phyloP scores from a whole-genome alignment of 2,329 filamentous ascomycete species.

The Coniochaeta ligniaria region DNA sequence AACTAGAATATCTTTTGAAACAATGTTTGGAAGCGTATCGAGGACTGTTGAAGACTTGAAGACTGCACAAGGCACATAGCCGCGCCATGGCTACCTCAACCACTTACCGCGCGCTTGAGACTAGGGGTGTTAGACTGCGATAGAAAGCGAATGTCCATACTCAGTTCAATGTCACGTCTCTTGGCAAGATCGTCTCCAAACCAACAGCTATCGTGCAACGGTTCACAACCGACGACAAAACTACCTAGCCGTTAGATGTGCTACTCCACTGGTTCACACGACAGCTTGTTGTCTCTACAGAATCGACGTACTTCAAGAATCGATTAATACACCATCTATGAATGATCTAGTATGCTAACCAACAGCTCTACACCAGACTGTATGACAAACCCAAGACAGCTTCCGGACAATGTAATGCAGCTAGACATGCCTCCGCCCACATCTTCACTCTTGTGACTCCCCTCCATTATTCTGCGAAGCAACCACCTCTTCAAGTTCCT shows the following conservation, averaged over 20 bases:
- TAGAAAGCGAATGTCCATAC: background rate
- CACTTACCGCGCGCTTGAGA: background rate
- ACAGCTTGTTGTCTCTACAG: no score
- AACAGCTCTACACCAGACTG: background rate
- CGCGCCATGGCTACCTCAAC: background rate
- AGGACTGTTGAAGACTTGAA: background rate
- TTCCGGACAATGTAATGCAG: background rate
- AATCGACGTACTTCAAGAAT: no score
- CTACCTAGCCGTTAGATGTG: background rate
- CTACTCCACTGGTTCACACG: no score
- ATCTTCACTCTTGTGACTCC: background rate
- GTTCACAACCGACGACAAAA: background rate
- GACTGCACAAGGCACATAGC: background rate
- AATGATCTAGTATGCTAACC: background rate
- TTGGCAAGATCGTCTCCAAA: background rate
- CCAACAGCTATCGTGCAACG: background rate
- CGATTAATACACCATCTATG: background rate
- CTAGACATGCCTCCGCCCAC: background rate
- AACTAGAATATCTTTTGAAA: background rate
- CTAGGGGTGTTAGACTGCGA: background rate
- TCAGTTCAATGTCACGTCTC: background rate
- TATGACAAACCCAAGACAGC: background rate
- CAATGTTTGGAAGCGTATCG: background rate
- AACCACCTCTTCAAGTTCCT: slow-evolving; percentile 13
- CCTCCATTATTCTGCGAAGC: background rate